Percentiles rank a stretch among this genome's conserved stretches.
phyloP scores from a whole-genome alignment of 306 rosid species.

The Acmispon strigosus region DNA sequence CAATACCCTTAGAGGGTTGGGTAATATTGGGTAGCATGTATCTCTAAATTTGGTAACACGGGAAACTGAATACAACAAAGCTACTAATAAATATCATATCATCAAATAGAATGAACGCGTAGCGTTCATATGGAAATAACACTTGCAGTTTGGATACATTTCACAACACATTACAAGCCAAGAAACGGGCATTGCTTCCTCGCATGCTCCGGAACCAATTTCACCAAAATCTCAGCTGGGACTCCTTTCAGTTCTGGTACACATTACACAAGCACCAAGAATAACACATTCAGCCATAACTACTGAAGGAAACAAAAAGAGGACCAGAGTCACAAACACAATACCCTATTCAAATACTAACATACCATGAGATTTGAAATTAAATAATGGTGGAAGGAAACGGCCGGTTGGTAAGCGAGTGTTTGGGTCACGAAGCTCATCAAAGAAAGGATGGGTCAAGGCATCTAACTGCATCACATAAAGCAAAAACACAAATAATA shows the following conservation, averaged over 20 bases:
- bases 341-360: not conserved
- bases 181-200: conserved; percentile 87
- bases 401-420: conserved; percentile 93
- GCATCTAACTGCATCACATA: conserved; percentile 68
- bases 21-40: conserved; percentile 34
- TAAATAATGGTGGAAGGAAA: conserved; percentile 87
- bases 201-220: conserved; percentile 89
- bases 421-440: conserved; percentile 81
- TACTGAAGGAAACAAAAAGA: not conserved
- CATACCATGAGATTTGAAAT: conserved; percentile 89
- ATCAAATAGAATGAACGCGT: conserved; percentile 24
- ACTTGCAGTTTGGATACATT: conserved; percentile 30
- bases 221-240: conserved; percentile 64
- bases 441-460: conserved; percentile 85
- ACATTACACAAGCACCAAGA: conserved; percentile 1
- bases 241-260: conserved; percentile 79
- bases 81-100: conserved; percentile 40
- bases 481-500: not conserved
- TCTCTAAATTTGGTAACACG: conserved; percentile 55
- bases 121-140: conserved; percentile 36
- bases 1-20: conserved; percentile 47
- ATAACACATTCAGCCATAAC: conserved; percentile 7
- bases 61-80: conserved; percentile 41
- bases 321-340: not conserved
- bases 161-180: conserved; percentile 56